Conservation (phyloP, 2,329 filamentous ascomycete genomes). For the Pleochaeta shiraiana region DNA sequence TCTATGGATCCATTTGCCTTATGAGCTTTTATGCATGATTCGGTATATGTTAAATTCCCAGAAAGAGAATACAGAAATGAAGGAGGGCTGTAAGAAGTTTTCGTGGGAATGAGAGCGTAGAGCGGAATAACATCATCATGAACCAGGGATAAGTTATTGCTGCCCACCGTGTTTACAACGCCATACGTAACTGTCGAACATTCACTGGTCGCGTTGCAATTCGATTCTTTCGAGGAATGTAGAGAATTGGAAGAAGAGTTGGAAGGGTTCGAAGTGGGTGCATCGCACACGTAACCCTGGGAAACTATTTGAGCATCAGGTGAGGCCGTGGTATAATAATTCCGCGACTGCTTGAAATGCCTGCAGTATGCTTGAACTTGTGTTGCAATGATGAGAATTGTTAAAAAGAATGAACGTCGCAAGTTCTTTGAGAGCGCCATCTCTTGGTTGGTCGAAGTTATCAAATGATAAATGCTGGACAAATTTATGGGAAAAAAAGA, state of each 20-base stretch:
- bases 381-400: neutral
- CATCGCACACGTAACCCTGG: conserved; percentile 5
- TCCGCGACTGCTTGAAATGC: conserved; percentile 3
- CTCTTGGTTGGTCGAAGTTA: too few species aligned
- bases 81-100: conserved; percentile 3
- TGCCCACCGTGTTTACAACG: conserved; percentile 5
- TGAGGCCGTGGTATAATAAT: conserved; percentile 4
- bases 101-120: conserved; percentile 4
- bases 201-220: conserved; percentile 5
- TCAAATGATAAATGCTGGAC: too few species aligned
- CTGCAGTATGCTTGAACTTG: conserved; percentile 4
- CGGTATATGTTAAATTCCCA: neutral
- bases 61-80: conserved; percentile 5
- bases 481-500: too few species aligned
- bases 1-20: neutral
- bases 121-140: neutral
- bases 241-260: too few species aligned
- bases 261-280: conserved; percentile 4
- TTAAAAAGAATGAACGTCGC: too few species aligned
- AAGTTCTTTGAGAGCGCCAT: too few species aligned
- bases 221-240: neutral
- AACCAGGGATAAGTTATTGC: conserved; percentile 6
- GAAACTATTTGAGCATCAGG: conserved; percentile 3
- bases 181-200: conserved; percentile 4
- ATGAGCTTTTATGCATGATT: conserved; percentile 4